These are phyloP conservation scores for Neurospora discreta DNA, from an alignment of 495 filamentous ascomycete genomes.

Conservation along the genomic window DNA sequence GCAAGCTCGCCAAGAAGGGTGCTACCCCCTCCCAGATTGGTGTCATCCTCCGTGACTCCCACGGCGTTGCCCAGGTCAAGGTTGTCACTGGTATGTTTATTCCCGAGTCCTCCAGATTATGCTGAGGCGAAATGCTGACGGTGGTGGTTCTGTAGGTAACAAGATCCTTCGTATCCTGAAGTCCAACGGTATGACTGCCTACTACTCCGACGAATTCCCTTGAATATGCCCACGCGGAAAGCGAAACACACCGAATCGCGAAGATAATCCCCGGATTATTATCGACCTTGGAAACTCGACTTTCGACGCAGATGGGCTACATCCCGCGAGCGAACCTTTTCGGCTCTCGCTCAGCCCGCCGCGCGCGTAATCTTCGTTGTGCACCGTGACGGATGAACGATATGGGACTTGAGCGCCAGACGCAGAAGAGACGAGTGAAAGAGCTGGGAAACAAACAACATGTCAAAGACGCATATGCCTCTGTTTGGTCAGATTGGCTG, in stretches of 20 bases:
- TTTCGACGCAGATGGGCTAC: not conserved
- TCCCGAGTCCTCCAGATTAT: not conserved
- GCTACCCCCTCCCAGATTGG: constrained; percentile 96
- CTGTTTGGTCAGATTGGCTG: constrained; percentile 91
- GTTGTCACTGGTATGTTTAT: constrained; percentile 75
- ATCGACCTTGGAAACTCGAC: not conserved
- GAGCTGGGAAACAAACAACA: constrained; percentile 1
- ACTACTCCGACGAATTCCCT: not conserved
- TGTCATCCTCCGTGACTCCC: constrained; percentile 92
- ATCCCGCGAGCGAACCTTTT: not conserved
- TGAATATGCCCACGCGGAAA: constrained; percentile 11
- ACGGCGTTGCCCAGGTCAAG: constrained; percentile 95
- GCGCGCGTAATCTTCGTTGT: not conserved
- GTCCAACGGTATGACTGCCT: constrained; percentile 41
- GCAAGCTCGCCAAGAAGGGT: constrained; percentile 96
- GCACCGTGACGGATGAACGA: not conserved
- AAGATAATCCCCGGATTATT: not conserved
- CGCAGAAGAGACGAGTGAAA: constrained; percentile 1
- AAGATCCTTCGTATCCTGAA: constrained; percentile 99
- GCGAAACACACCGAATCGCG: not conserved
- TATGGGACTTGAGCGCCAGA: constrained; percentile 2
- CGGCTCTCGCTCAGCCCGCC: not conserved
- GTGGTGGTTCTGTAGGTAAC: constrained; percentile 55
- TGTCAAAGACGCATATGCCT: constrained; percentile 43
- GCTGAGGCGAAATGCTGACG: constrained; percentile 7